Evolutionary conservation across 768 basidiomycete species (phyloP), one percentile per base, ranked within the genome.

Genomic region (Gymnopilus dilepis): DNA sequence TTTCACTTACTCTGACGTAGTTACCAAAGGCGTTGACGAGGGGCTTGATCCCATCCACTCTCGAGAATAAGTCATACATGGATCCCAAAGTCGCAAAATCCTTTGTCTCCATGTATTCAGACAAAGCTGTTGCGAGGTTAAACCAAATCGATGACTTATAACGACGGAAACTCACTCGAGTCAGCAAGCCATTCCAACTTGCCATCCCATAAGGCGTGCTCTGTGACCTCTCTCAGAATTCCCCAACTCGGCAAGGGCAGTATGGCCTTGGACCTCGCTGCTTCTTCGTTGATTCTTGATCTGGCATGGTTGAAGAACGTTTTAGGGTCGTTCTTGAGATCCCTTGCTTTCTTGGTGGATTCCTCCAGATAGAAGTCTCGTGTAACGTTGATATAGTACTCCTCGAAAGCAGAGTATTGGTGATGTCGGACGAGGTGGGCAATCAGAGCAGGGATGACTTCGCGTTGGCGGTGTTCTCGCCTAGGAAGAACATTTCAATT

Each of bases 1-100:
- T 13, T 33, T 21, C 22, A n/a, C 74, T 42, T 57, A 89, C 92
- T 75, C 84, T 81, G 45, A 93, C 75, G 60, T 87, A 78, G 2
- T 74, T 75, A 61, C 85, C 86, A 75, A 93, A 93, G 7, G 88
- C 84, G 2, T 73, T 74, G 56, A 84, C 80, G 0, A 95, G 77
- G 2, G 79, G 73, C 57, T 83, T 82, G 33, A 84, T 72, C 0
- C 82, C 82, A 26, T 78, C 77, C 0, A 92, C 86, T 5, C 87
- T 81, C 1, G 77, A 71, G 61, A 94, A 91, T 6, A 90, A 76
- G 1, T 71, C 67, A 70, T 92, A 90, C 78, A 94, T 83, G 12
- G 59, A 38, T 17, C 51, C 43, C 47, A 72, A 34, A 2, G 60
- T 58, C 0, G 71, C 70, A 19, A 78, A 74, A 13, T 84, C 78